Conservation (phyloP, 345 rosid genomes). For the Cochlearia excelsa region DNA sequence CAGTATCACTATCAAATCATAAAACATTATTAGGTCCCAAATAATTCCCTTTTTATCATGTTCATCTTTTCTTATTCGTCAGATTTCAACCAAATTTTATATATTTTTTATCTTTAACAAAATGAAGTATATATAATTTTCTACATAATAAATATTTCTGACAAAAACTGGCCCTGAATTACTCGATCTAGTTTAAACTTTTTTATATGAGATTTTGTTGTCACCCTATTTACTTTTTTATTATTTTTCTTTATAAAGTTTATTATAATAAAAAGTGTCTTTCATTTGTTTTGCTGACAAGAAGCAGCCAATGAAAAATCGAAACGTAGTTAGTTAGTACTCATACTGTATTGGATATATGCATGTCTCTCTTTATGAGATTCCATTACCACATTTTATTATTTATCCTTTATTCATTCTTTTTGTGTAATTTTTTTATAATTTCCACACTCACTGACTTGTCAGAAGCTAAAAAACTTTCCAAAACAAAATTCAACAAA, state of each 20-base stretch:
- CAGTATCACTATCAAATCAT: no score
- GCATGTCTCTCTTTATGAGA: not conserved
- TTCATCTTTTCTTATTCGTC: not conserved
- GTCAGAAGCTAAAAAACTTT: slow-evolving; percentile 4
- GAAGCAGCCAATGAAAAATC: slow-evolving; percentile 10
- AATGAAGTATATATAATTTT: no score
- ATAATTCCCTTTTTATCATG: slow-evolving; percentile 6
- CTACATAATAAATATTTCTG: no score
- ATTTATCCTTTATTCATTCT: not conserved
- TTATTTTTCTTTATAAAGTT: not conserved
- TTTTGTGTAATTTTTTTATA: not conserved
- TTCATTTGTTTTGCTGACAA: slow-evolving; percentile 9
- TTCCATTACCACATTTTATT: not conserved
- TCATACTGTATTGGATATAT: not conserved
- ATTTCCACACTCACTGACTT: not conserved
- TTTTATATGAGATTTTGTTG: not conserved
- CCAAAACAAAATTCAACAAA: not conserved
- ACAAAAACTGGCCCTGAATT: slow-evolving; percentile 3
- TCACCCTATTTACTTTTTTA: not conserved
- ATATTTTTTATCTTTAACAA: no score
- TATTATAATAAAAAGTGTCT: slow-evolving; percentile 1
- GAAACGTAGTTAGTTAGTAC: slow-evolving; percentile 16
- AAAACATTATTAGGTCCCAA: no score
- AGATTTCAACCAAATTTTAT: not conserved
- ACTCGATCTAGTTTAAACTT: slow-evolving; percentile 5